Percentiles rank a stretch among this genome's conserved stretches.
Evolutionary conservation across 352 stramenopile species (phyloP).

Genomic region (Phytophthora sojae): DNA sequence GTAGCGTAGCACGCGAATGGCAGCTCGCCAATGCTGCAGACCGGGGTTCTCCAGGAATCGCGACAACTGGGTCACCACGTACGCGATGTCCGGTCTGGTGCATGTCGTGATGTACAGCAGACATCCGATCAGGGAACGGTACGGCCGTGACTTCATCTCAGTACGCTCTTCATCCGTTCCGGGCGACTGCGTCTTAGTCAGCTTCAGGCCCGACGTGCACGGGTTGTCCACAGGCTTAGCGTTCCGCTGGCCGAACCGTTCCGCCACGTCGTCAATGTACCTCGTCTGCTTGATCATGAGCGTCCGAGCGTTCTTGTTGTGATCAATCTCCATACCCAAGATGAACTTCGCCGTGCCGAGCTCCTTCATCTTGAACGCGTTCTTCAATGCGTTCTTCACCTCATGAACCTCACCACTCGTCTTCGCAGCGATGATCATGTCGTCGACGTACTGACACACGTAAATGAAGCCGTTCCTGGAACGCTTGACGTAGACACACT

Average conservation of each 20-base stretch:
- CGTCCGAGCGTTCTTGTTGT: not conserved
- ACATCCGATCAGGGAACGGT: slow-evolving; percentile 2
- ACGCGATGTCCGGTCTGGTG: not conserved
- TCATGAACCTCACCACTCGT: slow-evolving; percentile 1
- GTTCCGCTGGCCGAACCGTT: slow-evolving; percentile 5
- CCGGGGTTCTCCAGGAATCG: not conserved
- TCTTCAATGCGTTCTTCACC: too few species aligned
- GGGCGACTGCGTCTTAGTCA: not conserved
- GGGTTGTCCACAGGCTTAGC: slow-evolving; percentile 3
- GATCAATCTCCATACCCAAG: slow-evolving; percentile 8
- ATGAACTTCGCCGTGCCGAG: not conserved
- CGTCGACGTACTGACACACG: not conserved
- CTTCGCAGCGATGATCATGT: slow-evolving; percentile 1
- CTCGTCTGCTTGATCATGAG: slow-evolving; percentile 8
- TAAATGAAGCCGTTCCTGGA: not conserved
- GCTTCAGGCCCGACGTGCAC: not conserved
- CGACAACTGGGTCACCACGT: not conserved
- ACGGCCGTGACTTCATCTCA: slow-evolving; percentile 4
- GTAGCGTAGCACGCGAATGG: not conserved
- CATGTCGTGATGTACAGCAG: slow-evolving; percentile 7
- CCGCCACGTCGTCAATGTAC: slow-evolving; percentile 1
- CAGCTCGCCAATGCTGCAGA: not conserved
- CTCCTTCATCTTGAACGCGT: slow-evolving; percentile 9
- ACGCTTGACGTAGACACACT: not conserved
- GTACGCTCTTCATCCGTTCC: not conserved